phyloP scores from a whole-genome alignment of 352 stramenopile species.

The Plasmopara halstedii region DNA sequence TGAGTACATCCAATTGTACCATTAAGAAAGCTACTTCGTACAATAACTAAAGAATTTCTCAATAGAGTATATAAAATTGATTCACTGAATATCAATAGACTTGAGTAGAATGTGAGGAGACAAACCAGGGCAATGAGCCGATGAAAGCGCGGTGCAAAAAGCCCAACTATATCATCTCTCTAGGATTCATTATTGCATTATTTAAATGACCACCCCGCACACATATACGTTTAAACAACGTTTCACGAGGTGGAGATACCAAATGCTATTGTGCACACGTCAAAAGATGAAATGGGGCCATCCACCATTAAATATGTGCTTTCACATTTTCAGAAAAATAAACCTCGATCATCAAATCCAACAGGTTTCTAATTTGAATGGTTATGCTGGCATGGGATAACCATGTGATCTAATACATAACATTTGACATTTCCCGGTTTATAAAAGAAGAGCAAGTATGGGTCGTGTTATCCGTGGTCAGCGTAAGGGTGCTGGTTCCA shows the following conservation, averaged over 20 bases:
- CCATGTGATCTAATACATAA: background rate
- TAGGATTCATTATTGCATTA: slow-evolving; percentile 56
- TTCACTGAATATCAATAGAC: no score
- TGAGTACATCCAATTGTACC: no score
- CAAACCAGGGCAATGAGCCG: slow-evolving; percentile 75
- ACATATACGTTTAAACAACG: slow-evolving; percentile 22
- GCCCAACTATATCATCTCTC: slow-evolving; percentile 74
- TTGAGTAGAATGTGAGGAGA: slow-evolving; percentile 35
- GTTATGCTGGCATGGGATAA: slow-evolving; percentile 4
- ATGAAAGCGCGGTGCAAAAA: slow-evolving; percentile 50
- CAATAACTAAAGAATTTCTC: no score
- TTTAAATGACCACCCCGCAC: slow-evolving; percentile 79
- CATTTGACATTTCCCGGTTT: slow-evolving; percentile 75
- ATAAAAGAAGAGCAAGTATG: slow-evolving; percentile 46
- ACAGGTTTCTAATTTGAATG: slow-evolving; percentile 10
- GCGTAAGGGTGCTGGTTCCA: slow-evolving; percentile 79
- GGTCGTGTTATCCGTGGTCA: slow-evolving; percentile 86
- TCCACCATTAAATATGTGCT: no score
- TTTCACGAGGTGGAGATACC: slow-evolving; percentile 82
- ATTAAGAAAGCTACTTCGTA: no score
- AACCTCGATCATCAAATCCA: slow-evolving; percentile 2
- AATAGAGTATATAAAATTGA: no score
- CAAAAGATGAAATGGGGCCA: slow-evolving; percentile 18
- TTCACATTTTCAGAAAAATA: background rate
- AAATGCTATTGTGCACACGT: slow-evolving; percentile 42